phyloP scores from a whole-genome alignment of 164 flowering plant genomes.

The Liriodendron chinense region DNA sequence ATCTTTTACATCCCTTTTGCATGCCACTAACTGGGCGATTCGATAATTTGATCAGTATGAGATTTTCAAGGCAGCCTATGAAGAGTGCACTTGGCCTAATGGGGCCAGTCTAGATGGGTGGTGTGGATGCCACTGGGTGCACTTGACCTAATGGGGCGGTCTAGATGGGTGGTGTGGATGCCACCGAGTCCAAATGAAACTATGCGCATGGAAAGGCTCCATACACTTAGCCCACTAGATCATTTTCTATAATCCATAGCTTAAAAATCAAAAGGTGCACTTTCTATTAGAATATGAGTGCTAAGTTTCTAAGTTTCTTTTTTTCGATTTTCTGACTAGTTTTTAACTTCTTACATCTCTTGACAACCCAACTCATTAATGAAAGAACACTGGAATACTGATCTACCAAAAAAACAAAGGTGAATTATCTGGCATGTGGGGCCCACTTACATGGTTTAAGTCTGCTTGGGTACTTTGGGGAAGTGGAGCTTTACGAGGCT shows the following conservation, averaged over 20 bases:
- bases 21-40: too few species aligned
- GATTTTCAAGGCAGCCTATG: too few species aligned
- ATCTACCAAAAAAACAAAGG: background rate
- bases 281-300: background rate
- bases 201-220: background rate
- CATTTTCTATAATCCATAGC: background rate
- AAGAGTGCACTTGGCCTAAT: too few species aligned
- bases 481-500: slow-evolving; percentile 78
- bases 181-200: background rate
- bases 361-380: too few species aligned
- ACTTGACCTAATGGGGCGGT: too few species aligned
- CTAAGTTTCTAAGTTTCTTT: too few species aligned
- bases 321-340: too few species aligned
- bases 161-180: too few species aligned
- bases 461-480: slow-evolving; percentile 63
- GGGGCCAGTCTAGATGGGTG: too few species aligned
- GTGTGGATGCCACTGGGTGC: background rate
- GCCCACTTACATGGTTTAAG: background rate
- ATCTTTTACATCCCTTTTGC: too few species aligned
- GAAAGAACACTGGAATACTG: background rate
- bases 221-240: background rate
- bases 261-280: background rate
- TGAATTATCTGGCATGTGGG: background rate
- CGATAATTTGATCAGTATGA: too few species aligned
- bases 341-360: too few species aligned